Base-by-base conservation (phyloP, 495 filamentous ascomycete genomes). In the Penicillium antarcticum region DNA sequence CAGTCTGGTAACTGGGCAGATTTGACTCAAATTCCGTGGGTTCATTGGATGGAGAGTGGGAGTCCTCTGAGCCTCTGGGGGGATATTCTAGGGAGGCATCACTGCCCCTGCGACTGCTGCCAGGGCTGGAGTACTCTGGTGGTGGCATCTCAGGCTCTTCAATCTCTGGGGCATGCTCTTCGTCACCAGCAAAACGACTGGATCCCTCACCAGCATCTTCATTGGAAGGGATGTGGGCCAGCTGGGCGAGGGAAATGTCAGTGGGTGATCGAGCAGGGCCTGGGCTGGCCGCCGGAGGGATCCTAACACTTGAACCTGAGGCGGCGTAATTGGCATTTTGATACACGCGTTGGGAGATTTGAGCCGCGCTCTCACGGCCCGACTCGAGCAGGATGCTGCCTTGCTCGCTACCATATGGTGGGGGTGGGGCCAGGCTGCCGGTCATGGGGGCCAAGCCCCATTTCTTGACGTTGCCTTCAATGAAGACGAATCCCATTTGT, bases 381-480 rank as follows among this genome's bases (percentile, higher is more conserved):
- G 89, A 85, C 63, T 97, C 95, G 6, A 98, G 84, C 7, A 98
- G 72, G 47, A 98, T 96, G 60, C 89, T 95, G 46, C 94, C 94
- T 65, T 95, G 89, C 68, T 97, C 94, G 49, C 88, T 94, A 17
- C 94, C 94, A 61, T 98, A 98, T 4, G 94, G 95, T 37, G 94
- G 94, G 26, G 94, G 94, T 12, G 94, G 95, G 35, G 92, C 95
- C 34, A 97, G 78, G 62, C 88, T 95, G 35, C 94, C 94, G 1
- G 92, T 95, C 81, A 95, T 95, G 11, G 94, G 94, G 40, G 94
- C 94, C 45, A 98, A 73, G 6, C 94, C 94, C 94, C 94, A 97
- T 78, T 97, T 97, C 80, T 98, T 98, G 33, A 98, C 94, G 57
- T 98, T 98, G 37, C 91, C 94, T 71, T 98, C 94, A 63, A 98